These are phyloP conservation scores for Penicillium cinerascens DNA, from an alignment of 495 filamentous ascomycete genomes.

Conservation along the genomic window DNA sequence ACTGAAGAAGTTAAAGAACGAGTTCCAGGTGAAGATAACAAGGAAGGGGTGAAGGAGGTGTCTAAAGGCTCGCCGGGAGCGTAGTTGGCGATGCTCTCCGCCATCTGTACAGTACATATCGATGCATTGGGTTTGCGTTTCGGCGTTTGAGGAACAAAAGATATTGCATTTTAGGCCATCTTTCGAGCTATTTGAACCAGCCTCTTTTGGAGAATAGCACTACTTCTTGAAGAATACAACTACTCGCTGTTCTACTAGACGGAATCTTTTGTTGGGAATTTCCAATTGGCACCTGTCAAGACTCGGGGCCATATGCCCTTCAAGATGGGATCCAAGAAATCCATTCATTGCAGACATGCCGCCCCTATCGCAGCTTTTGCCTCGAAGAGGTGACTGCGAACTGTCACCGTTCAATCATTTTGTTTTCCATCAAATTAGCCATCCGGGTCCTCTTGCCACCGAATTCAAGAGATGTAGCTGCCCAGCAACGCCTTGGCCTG, in stretches of 20 bases:
- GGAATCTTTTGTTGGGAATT: not conserved
- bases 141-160: too few species aligned
- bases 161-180: too few species aligned
- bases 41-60: constrained; percentile 38
- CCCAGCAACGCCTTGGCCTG: constrained; percentile 53
- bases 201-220: too few species aligned
- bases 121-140: too few species aligned
- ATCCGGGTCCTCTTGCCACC: not conserved
- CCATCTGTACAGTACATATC: not conserved
- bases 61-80: not conserved
- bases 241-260: not conserved
- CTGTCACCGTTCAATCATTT: not conserved
- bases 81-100: not conserved
- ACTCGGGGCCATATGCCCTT: not conserved
- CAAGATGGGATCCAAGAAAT: not conserved
- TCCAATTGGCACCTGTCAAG: not conserved
- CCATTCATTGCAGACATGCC: constrained; percentile 10
- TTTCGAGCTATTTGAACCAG: too few species aligned
- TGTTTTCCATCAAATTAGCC: not conserved
- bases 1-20: constrained; percentile 12
- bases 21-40: constrained; percentile 44
- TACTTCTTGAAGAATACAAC: too few species aligned
- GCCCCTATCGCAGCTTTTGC: not conserved
- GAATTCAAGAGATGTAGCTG: constrained; percentile 50
- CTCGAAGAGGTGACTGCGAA: not conserved